A percentile compares a stretch with the other conserved stretches of the same genome.
phyloP scores from a whole-genome alignment of 768 basidiomycete genomes.

The Hygrophorus pudorinus region DNA sequence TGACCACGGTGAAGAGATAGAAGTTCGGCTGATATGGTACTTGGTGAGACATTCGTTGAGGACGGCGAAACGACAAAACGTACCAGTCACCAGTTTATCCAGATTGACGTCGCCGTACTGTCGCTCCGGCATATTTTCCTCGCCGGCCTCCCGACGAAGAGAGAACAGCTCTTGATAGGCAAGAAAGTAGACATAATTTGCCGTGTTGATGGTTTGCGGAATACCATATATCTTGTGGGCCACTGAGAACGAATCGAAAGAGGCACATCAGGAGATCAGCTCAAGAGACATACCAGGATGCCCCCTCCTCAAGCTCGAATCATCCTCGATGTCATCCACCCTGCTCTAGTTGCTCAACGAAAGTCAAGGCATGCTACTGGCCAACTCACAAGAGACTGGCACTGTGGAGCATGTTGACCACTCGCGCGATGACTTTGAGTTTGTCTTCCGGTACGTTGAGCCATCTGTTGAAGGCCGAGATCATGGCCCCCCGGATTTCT shows the following conservation, averaged over 20 bases:
- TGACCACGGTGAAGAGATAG: conserved; percentile 91
- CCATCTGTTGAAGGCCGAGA: conserved; percentile 92
- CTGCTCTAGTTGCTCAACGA: conserved; percentile 29
- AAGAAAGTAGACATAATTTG: conserved; percentile 94
- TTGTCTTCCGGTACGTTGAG: conserved; percentile 68
- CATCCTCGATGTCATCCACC: conserved; percentile 92
- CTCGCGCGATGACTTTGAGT: conserved; percentile 60
- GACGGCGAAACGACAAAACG: neutral
- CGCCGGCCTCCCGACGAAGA: conserved; percentile 27
- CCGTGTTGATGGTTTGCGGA: conserved; percentile 94
- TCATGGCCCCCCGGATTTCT: conserved; percentile 80
- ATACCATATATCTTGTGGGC: conserved; percentile 95
- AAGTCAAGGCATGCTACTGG: neutral
- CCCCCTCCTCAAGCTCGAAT: conserved; percentile 78
- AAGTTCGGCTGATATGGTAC: conserved; percentile 43
- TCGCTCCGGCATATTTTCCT: conserved; percentile 12
- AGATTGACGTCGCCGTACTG: conserved; percentile 33
- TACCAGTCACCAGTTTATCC: conserved; percentile 69
- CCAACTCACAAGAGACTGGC: conserved; percentile 76
- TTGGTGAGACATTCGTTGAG: neutral
- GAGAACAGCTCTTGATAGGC: conserved; percentile 79
- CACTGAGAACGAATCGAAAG: no score
- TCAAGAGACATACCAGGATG: conserved; percentile 47
- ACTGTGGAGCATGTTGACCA: conserved; percentile 92
- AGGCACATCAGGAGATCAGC: neutral